Evolutionary conservation across 352 stramenopile species (phyloP), one percentile per base, ranked within the genome.

Genomic region (Pythium grandisporangium): DNA sequence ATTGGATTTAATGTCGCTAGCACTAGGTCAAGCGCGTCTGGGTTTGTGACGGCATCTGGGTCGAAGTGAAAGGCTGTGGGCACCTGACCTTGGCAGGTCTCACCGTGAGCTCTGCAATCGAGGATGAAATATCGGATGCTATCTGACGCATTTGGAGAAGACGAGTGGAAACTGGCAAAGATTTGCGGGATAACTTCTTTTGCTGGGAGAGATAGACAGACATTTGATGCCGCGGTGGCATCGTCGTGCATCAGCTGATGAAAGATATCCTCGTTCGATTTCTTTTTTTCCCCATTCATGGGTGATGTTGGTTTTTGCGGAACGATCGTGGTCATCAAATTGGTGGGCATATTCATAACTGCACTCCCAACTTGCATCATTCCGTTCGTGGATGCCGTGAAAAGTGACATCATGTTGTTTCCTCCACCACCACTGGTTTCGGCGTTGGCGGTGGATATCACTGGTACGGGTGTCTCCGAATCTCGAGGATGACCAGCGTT

Each of bases 31-130:
- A 93, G 44, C 4, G 77, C 63, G 11, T 25, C 35, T 6, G 61
- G 44, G 34, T 90, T 66, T 2, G 65, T 72, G 13, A 82, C 53
- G 6, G 68, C 53, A 14, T 89, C 68, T 0, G 79, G 78, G 30
- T 90, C 74, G 36, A 90, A 80, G 32, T 73, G 58, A 48, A 89
- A 90, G 16, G 76, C 78, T 5, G 77, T 93, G 0, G 79, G 79
- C 33, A 93, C 66, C 35, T 79, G 63, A 1, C 77, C 79, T 11
- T 62, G 49, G 2, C 36, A 25, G 12, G 61, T 63, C 19, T 84
- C 65, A 6, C 72, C 55, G 1, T 32, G 37, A 0, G 68, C 55
- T 12, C 79, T 74, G 43, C 79, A 93, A 51, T 93, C 79, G 2
- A 93, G 42, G 23, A 89, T 70, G 35, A 91, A 89, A 32, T 79